Evolutionary conservation across 1,139 yeast species (phyloP), one percentile per base, ranked within the genome.

Genomic region (Sugiyamaella japonica): DNA sequence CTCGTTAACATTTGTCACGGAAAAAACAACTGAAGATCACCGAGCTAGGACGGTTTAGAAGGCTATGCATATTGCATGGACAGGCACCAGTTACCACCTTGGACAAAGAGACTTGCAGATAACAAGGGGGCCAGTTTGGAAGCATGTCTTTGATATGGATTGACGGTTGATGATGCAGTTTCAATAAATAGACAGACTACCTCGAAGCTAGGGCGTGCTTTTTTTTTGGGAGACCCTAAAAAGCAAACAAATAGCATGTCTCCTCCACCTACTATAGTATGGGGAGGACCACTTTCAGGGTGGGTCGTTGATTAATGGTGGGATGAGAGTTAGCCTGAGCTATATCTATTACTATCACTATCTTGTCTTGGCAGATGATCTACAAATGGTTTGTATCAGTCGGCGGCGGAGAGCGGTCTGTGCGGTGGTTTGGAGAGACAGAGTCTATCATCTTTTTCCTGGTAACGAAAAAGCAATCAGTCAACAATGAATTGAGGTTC

Each of bases 81-180:
- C 49, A 45, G 42, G 49, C 49, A 45, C 31, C 31, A 36, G 15
- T 16, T 45, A 36, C 49, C 49, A 36, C 40, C 49, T 45, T 37
- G 49, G 49, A 45, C 49, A 45, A 45, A 38, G 49, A 45, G 49
- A 45, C 41, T 34, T 45, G 49, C 49, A 45, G 49, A 45, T 45
- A 36, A 45, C 49, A 45, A 45, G 42, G 49, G 48, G 49, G 40
- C 42, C 17, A 9, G 13, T 25, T n/a, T 16, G 13, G 16, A 8
- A n/a, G 17, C 17, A 36, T 38, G 25, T 38, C 16, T 38, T 2
- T 40, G 31, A 40, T 40, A 25, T 40, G 44, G 44, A 40, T 40
- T 40, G 32, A 40, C 44, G 32, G 32, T n/a, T 23, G 13, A 6
- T 39, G 28, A 28, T 12, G 43, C 28, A 3, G 17, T 34, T 34